A percentile compares a stretch with the other conserved stretches of the same genome.
phyloP scores from a whole-genome alignment of 306 rosid species.

The Begonia masoniana region DNA sequence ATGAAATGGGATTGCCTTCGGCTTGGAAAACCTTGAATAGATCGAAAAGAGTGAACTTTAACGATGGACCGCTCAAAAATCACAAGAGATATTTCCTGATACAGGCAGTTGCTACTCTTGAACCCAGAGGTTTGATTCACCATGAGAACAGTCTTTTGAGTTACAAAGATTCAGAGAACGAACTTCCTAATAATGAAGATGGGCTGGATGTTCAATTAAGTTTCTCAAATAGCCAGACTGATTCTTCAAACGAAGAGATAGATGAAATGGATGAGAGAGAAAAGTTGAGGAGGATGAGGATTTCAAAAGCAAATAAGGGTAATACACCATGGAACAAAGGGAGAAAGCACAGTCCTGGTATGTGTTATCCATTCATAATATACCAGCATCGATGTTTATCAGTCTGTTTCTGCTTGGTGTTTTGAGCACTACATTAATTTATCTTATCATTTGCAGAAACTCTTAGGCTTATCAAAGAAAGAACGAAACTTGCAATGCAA shows the following conservation, averaged over 20 bases:
- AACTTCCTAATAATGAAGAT: not conserved
- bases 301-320: slow-evolving; percentile 90
- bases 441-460: slow-evolving; percentile 48
- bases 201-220: slow-evolving; percentile 14
- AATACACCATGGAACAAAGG: slow-evolving; percentile 94
- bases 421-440: slow-evolving; percentile 6
- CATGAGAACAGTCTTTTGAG: slow-evolving; percentile 16
- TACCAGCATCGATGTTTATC: slow-evolving; percentile 1
- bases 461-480: slow-evolving; percentile 63
- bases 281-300: slow-evolving; percentile 61
- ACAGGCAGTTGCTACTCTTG: slow-evolving; percentile 66
- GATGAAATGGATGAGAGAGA: slow-evolving; percentile 43
- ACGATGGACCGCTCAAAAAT: slow-evolving; percentile 14
- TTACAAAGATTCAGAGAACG: slow-evolving; percentile 12
- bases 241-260: slow-evolving; percentile 17
- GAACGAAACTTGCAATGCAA: slow-evolving; percentile 96
- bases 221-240: slow-evolving; percentile 7
- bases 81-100: slow-evolving; percentile 23
- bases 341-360: slow-evolving; percentile 79
- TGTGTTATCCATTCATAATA: not conserved
- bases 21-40: slow-evolving; percentile 26
- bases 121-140: slow-evolving; percentile 28
- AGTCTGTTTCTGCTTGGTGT: not conserved
- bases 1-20: slow-evolving; percentile 24
- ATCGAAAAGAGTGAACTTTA: slow-evolving; percentile 17